Percentiles rank a stretch among this genome's conserved stretches.
Evolutionary conservation across 306 rosid species (phyloP).

Genomic region (Medicago arabica): DNA sequence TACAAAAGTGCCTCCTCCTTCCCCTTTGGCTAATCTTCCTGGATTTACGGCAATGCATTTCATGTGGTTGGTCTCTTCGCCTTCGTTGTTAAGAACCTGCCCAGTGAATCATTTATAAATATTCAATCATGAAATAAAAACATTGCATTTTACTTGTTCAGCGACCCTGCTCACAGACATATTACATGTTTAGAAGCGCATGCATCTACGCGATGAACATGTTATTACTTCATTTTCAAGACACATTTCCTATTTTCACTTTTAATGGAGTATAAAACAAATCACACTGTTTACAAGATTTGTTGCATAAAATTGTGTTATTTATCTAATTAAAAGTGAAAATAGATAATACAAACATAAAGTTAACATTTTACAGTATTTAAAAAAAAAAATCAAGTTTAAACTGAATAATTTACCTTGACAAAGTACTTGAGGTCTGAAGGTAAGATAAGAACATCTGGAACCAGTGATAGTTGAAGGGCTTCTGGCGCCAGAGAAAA

Average conservation of each 20-base stretch:
- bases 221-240: too few relatives aligned
- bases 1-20: constrained; percentile 94
- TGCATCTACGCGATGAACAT: neutral
- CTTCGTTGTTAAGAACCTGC: constrained; percentile 69
- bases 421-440: constrained; percentile 85
- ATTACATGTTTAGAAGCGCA: neutral
- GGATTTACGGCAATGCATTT: constrained; percentile 87
- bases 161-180: neutral
- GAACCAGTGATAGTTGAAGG: constrained; percentile 71
- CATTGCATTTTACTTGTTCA: neutral
- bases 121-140: neutral
- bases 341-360: too few relatives aligned
- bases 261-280: too few relatives aligned
- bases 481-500: constrained; percentile 83
- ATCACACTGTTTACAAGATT: neutral
- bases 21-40: constrained; percentile 92
- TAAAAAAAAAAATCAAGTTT: neutral
- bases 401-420: constrained; percentile 57
- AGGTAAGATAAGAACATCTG: constrained; percentile 88
- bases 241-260: too few relatives aligned
- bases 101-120: constrained; percentile 4
- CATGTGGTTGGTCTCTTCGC: constrained; percentile 48
- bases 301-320: neutral
- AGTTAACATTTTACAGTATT: neutral
- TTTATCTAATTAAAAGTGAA: neutral